phyloP scores from a whole-genome alignment of 2,329 filamentous ascomycete species.

The Penicillium sp. region DNA sequence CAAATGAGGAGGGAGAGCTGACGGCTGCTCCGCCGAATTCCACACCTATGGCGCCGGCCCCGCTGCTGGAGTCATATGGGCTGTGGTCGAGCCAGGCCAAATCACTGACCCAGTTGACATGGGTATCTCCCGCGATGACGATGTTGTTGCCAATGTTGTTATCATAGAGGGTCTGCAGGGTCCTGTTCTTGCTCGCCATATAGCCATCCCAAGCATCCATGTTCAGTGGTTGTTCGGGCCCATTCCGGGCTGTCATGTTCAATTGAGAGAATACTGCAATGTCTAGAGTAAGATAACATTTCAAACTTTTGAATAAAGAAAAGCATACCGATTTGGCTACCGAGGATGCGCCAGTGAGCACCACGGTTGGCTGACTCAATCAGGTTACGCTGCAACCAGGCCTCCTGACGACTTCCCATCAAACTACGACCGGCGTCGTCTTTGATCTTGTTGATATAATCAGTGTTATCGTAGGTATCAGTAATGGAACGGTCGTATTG shows the following conservation, averaged over 20 bases:
- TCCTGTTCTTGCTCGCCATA: constrained; percentile 71
- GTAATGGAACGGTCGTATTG: constrained; percentile 72
- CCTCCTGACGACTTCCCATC: constrained; percentile 74
- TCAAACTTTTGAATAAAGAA: constrained; percentile 18
- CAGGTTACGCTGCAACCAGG: constrained; percentile 63
- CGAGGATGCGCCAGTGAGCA: constrained; percentile 72
- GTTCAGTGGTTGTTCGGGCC: constrained; percentile 48
- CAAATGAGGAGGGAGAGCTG: constrained; percentile 59
- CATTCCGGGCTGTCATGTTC: constrained; percentile 1
- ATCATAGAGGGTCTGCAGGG: constrained; percentile 67
- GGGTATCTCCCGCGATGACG: constrained; percentile 72
- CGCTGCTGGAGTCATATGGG: constrained; percentile 59
- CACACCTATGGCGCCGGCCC: constrained; percentile 62
- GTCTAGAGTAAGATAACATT: constrained; percentile 7
- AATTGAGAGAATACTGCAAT: constrained; percentile 36
- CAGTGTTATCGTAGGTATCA: constrained; percentile 61
- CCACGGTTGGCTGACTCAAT: constrained; percentile 64
- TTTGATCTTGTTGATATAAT: constrained; percentile 65
- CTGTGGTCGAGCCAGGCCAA: constrained; percentile 60
- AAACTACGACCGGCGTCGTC: constrained; percentile 70
- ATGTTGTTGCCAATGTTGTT: constrained; percentile 74
- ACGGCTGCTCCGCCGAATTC: constrained; percentile 72
- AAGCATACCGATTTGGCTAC: constrained; percentile 62
- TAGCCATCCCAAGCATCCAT: constrained; percentile 71
- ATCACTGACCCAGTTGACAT: constrained; percentile 68